A percentile compares a stretch with the other conserved stretches of the same genome.
These are phyloP conservation scores for Aspergillus phoenicis DNA, from an alignment of 2,329 filamentous ascomycete genomes.

Conservation along the genomic window DNA sequence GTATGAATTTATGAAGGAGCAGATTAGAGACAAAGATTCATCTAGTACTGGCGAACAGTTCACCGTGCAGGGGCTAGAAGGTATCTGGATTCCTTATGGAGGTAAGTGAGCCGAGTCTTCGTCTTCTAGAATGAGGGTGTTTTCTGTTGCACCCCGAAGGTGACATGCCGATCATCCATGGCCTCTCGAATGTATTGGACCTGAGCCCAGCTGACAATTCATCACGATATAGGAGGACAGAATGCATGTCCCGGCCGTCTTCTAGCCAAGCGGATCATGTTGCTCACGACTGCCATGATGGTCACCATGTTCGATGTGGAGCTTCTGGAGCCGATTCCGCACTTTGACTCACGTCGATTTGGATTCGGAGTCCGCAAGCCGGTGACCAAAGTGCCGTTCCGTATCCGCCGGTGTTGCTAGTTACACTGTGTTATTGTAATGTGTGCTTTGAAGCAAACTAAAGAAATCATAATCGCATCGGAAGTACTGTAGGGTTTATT, in stretches of 20 bases:
- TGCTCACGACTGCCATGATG: background rate
- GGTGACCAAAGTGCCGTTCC: background rate
- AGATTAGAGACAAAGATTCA: background rate
- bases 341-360: background rate
- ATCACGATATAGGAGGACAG: background rate
- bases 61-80: slow-evolving; percentile 4
- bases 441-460: too few species aligned
- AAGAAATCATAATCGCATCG: too few species aligned
- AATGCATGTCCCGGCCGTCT: background rate
- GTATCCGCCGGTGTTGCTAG: background rate
- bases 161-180: too few species aligned
- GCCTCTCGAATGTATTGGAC: too few species aligned
- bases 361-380: background rate
- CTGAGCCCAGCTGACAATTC: too few species aligned
- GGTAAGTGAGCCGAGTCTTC: background rate
- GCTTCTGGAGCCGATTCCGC: background rate
- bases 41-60: background rate
- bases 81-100: slow-evolving; percentile 9
- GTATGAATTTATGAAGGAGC: background rate
- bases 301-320: background rate
- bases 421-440: too few species aligned
- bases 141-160: too few species aligned
- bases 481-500: too few species aligned
- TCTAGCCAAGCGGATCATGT: background rate
- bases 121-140: background rate